Conservation (phyloP, 2,329 filamentous ascomycete genomes). For the Clarireedia hainanense region DNA sequence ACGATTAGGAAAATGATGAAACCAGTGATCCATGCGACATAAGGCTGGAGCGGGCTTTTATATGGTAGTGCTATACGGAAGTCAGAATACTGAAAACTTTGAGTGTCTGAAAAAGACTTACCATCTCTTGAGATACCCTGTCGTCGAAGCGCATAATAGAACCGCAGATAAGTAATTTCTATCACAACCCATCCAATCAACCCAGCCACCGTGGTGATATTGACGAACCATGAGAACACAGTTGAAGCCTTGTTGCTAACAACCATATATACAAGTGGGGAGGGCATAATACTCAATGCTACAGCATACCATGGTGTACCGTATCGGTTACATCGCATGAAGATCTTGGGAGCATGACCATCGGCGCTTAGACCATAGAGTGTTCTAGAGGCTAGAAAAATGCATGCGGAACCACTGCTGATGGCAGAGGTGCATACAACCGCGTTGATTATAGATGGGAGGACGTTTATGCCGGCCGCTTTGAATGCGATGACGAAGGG, state of each 20-base stretch:
- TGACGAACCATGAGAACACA: slow-evolving; percentile 60
- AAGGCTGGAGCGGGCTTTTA: slow-evolving; percentile 46
- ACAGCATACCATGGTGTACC: slow-evolving; percentile 51
- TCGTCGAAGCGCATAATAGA: slow-evolving; percentile 45
- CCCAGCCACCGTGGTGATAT: slow-evolving; percentile 55
- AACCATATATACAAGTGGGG: slow-evolving; percentile 65
- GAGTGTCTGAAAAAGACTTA: background rate
- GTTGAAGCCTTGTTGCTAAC: slow-evolving; percentile 47
- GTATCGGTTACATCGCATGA: slow-evolving; percentile 46
- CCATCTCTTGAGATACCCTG: slow-evolving; percentile 44
- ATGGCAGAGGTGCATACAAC: slow-evolving; percentile 52
- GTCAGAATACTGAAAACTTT: background rate
- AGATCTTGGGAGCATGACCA: slow-evolving; percentile 45
- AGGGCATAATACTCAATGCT: slow-evolving; percentile 45
- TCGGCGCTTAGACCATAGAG: slow-evolving; percentile 53
- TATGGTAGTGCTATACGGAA: slow-evolving; percentile 40
- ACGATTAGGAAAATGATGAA: slow-evolving; percentile 46
- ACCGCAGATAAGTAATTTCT: slow-evolving; percentile 49
- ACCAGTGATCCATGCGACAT: slow-evolving; percentile 47
- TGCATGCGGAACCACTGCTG: slow-evolving; percentile 8
- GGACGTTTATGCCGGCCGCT: slow-evolving; percentile 57
- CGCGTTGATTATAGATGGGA: slow-evolving; percentile 70
- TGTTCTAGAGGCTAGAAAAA: slow-evolving; percentile 33
- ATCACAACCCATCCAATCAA: slow-evolving; percentile 57
- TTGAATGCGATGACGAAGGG: slow-evolving; percentile 68